Conservation (phyloP, 768 basidiomycete species). For the Brasilioporus rufonigricans region DNA sequence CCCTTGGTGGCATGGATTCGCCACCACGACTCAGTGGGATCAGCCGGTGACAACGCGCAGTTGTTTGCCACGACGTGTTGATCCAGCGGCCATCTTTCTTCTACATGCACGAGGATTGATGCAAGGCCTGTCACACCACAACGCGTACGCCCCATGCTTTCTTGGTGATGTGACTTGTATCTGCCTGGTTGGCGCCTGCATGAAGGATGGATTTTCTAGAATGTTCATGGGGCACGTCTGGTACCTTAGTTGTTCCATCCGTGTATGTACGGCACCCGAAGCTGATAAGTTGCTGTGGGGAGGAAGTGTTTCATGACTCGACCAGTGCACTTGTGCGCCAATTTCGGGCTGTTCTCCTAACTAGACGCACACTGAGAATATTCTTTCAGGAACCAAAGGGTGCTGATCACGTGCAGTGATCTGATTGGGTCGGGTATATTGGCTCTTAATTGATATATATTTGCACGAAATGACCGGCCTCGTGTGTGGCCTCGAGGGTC, state of each 20-base stretch:
- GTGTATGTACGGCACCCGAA: too few relatives aligned
- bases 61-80: neutral
- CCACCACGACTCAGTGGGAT: too few relatives aligned
- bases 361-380: too few relatives aligned
- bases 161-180: neutral
- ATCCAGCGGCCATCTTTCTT: too few relatives aligned
- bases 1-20: too few relatives aligned
- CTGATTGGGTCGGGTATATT: slow-evolving; percentile 22
- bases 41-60: too few relatives aligned
- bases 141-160: slow-evolving; percentile 6
- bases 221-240: too few relatives aligned
- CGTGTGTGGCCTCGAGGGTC: slow-evolving; percentile 28
- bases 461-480: slow-evolving; percentile 16
- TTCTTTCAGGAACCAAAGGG: neutral
- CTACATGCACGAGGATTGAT: neutral
- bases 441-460: slow-evolving; percentile 12
- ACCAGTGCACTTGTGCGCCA: neutral
- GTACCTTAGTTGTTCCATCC: neutral
- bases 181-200: too few relatives aligned
- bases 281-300: neutral
- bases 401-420: slow-evolving; percentile 21
- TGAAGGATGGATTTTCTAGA: too few relatives aligned
- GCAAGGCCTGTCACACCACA: neutral
- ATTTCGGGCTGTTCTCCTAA: too few relatives aligned
- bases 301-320: neutral